Percentiles rank a stretch among this genome's conserved stretches.
phyloP scores from a whole-genome alignment of 345 rosid genomes.

The Microthlaspi erraticum region DNA sequence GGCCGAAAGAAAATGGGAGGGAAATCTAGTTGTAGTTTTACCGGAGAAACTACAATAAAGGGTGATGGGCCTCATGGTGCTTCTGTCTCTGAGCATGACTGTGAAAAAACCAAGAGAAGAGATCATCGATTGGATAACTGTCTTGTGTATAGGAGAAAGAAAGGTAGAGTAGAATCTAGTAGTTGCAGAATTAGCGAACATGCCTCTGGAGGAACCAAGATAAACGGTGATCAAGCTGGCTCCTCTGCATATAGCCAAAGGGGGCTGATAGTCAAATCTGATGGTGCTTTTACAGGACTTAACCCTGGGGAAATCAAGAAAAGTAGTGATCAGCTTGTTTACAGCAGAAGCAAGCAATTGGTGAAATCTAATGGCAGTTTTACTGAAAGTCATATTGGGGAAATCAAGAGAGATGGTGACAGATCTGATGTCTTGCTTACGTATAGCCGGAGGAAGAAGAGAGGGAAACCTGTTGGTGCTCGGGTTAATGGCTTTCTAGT shows the following conservation, averaged over 20 bases:
- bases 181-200: slow-evolving; percentile 22
- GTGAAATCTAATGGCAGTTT: slow-evolving; percentile 40
- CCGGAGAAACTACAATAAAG: slow-evolving; percentile 19
- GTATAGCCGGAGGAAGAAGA: slow-evolving; percentile 60
- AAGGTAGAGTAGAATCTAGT: slow-evolving; percentile 17
- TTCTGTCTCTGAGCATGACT: slow-evolving; percentile 22
- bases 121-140: slow-evolving; percentile 13
- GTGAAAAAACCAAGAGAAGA: slow-evolving; percentile 38
- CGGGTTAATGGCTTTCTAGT: slow-evolving; percentile 46
- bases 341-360: slow-evolving; percentile 51
- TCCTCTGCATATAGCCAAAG: slow-evolving; percentile 29
- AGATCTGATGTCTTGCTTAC: slow-evolving; percentile 34
- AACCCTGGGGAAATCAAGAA: slow-evolving; percentile 31
- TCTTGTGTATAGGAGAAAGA: slow-evolving; percentile 41
- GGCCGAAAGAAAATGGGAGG: slow-evolving; percentile 38
- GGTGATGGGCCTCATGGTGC: slow-evolving; percentile 32
- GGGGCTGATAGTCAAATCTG: slow-evolving; percentile 20
- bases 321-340: slow-evolving; percentile 28
- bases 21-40: slow-evolving; percentile 4
- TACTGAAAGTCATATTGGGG: slow-evolving; percentile 41
- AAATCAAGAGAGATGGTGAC: slow-evolving; percentile 50
- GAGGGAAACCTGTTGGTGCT: slow-evolving; percentile 42
- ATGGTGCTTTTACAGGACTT: slow-evolving; percentile 19
- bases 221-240: slow-evolving; percentile 25
- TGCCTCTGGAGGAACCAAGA: slow-evolving; percentile 31